These are phyloP conservation scores for Hypoxylon perforatum DNA, from an alignment of 495 filamentous ascomycete species.

Conservation along the genomic window DNA sequence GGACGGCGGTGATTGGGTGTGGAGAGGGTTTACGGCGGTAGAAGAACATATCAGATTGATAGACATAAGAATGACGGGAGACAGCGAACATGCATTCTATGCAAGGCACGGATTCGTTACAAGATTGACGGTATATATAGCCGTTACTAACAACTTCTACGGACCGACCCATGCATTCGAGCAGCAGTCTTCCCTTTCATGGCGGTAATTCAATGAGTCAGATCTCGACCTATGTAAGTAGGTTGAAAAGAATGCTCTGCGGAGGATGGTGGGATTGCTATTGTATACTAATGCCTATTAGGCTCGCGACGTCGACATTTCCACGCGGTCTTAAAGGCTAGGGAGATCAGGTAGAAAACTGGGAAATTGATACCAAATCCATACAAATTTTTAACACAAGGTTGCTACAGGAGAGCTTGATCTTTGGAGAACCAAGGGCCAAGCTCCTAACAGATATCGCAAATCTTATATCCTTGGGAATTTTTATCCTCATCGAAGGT, in stretches of 20 bases:
- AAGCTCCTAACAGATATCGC: too few species aligned
- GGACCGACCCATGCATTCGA: not conserved
- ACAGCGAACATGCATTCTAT: not conserved
- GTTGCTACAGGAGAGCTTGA: too few species aligned
- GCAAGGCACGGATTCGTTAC: not conserved
- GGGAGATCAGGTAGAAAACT: not conserved
- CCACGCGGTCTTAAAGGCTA: not conserved
- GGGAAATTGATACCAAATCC: constrained; percentile 18
- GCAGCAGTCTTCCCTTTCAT: not conserved
- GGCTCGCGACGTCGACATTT: not conserved
- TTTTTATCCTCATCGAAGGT: too few species aligned
- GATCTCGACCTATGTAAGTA: constrained; percentile 15
- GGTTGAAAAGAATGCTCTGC: not conserved
- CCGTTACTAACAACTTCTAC: not conserved
- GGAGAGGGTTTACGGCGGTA: not conserved
- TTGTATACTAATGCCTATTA: constrained; percentile 26
- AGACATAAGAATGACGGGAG: not conserved
- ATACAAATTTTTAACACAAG: not conserved
- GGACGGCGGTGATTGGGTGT: constrained; percentile 49
- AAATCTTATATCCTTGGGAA: too few species aligned
- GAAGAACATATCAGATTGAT: not conserved
- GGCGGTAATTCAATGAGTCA: not conserved
- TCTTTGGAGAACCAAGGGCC: too few species aligned
- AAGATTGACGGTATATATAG: too few species aligned
- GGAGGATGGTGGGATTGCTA: not conserved